Conservation (phyloP, 371 early-diverging fungal genomes). For the Mucor piriformis region DNA sequence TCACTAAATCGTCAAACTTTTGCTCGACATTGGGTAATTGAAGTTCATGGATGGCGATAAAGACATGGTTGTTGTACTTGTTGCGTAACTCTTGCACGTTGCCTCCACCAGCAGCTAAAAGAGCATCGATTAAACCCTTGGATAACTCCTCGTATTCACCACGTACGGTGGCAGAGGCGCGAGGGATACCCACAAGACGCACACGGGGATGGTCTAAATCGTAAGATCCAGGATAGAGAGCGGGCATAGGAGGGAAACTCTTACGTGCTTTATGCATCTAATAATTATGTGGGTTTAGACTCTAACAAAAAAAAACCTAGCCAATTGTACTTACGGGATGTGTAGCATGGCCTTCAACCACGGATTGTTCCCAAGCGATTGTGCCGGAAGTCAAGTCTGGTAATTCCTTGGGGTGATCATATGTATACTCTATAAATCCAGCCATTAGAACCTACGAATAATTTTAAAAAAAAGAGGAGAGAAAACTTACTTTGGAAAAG, state of each 20-base stretch:
- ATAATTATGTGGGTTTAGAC: conserved; percentile 16
- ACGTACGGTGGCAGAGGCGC: conserved; percentile 44
- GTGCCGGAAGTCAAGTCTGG: conserved; percentile 53
- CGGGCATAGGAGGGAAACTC: conserved; percentile 60
- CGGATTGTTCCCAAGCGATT: conserved; percentile 75
- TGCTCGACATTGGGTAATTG: conserved; percentile 65
- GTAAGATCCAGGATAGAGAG: conserved; percentile 46
- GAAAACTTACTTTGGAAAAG: conserved; percentile 45
- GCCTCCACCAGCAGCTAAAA: conserved; percentile 23
- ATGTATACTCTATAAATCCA: conserved; percentile 45
- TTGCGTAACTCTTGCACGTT: conserved; percentile 10
- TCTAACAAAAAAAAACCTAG: not conserved
- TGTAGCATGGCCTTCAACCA: conserved; percentile 79
- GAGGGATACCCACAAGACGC: conserved; percentile 59
- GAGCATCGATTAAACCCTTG: conserved; percentile 35
- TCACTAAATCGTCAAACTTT: conserved; percentile 51
- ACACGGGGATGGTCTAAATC: conserved; percentile 52
- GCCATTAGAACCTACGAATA: not conserved
- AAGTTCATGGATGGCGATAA: conserved; percentile 68
- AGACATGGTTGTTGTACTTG: conserved; percentile 19
- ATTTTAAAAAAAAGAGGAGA: no score
- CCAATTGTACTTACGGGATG: conserved; percentile 62
- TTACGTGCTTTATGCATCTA: conserved; percentile 73
- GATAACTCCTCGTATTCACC: conserved; percentile 55
- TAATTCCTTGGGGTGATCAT: conserved; percentile 49